Conservation (phyloP, 192 early-diverging fungal species). For the Coemansia reversa region DNA sequence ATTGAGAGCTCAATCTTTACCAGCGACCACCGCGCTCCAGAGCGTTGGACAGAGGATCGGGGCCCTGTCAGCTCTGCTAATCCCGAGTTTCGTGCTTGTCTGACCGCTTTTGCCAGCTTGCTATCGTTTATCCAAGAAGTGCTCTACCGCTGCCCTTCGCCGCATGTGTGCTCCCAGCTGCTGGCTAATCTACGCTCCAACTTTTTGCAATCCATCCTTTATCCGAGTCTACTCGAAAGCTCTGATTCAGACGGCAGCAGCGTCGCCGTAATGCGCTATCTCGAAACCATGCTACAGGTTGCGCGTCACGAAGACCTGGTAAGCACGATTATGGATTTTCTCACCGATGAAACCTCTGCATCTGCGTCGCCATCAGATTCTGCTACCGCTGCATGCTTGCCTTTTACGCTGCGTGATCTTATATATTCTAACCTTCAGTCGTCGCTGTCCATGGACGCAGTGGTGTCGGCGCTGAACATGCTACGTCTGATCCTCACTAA, state of each 20-base stretch:
- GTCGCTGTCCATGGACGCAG: conserved; percentile 75
- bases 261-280: conserved; percentile 84
- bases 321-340: conserved; percentile 70
- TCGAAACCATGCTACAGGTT: conserved; percentile 77
- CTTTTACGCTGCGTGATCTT: conserved; percentile 77
- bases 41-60: conserved; percentile 71
- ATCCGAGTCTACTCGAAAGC: conserved; percentile 79
- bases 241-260: conserved; percentile 91
- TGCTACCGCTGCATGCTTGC: conserved; percentile 18
- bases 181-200: conserved; percentile 68
- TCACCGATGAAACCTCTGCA: conserved; percentile 68
- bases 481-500: conserved; percentile 70
- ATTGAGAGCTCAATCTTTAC: conserved; percentile 61
- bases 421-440: conserved; percentile 88
- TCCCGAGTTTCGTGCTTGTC: conserved; percentile 45
- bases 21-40: conserved; percentile 55
- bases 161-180: conserved; percentile 50
- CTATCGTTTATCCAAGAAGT: conserved; percentile 45
- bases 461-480: conserved; percentile 79
- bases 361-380: conserved; percentile 18
- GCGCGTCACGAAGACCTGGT: conserved; percentile 74
- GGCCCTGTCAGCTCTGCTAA: conserved; percentile 64
- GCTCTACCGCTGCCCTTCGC: conserved; percentile 46
- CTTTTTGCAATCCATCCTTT: conserved; percentile 84
- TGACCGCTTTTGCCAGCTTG: conserved; percentile 34